phyloP scores from a whole-genome alignment of 2,329 filamentous ascomycete species.

The Pseudogymnoascus sp. region DNA sequence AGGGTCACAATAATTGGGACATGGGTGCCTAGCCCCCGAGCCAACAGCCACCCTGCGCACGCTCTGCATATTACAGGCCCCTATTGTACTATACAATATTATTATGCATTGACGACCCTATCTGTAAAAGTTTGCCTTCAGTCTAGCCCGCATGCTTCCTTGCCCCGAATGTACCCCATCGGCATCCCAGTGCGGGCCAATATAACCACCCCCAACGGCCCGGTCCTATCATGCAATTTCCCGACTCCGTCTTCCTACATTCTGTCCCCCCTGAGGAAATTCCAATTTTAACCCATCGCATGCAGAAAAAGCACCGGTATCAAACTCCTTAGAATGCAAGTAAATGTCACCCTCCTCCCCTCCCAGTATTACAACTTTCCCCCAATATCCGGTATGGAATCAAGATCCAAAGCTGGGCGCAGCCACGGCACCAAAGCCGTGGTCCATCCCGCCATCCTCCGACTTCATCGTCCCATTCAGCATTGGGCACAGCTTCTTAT shows the following conservation, averaged over 20 bases:
- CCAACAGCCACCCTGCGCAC: neutral
- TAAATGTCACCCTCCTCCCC: neutral
- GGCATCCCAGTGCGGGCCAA: neutral
- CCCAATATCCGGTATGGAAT: neutral
- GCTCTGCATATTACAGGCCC: neutral
- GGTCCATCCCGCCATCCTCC: slow-evolving; percentile 46
- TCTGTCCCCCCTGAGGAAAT: neutral
- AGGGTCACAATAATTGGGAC: no score
- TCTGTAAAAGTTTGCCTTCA: neutral
- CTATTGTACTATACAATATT: neutral
- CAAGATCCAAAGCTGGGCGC: slow-evolving; percentile 15
- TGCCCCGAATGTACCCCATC: neutral
- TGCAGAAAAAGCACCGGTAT: neutral
- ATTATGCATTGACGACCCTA: neutral
- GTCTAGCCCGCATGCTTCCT: neutral
- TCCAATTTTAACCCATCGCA: neutral
- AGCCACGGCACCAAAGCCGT: slow-evolving; percentile 46
- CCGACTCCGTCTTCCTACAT: neutral
- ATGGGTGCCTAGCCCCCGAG: neutral
- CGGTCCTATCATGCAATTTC: neutral
- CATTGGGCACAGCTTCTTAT: slow-evolving; percentile 91
- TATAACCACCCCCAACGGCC: neutral
- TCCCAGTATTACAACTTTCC: neutral
- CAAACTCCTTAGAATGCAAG: neutral
- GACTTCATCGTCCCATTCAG: slow-evolving; percentile 74